A percentile compares a stretch with the other conserved stretches of the same genome.
These are phyloP conservation scores for Infundibulicybe gibba DNA, from an alignment of 768 basidiomycete species.

Conservation along the genomic window DNA sequence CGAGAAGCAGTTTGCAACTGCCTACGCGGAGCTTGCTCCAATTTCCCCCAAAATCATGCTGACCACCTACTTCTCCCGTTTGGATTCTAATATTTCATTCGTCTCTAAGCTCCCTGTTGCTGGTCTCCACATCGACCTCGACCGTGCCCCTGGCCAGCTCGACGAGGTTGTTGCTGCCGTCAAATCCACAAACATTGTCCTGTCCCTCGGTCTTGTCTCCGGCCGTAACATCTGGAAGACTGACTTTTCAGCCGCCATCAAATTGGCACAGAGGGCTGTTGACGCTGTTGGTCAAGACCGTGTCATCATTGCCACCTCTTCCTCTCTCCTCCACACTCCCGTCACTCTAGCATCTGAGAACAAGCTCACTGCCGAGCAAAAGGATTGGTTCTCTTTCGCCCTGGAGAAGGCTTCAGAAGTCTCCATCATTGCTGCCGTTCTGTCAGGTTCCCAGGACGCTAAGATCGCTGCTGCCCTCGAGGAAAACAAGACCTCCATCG, in stretches of 20 bases:
- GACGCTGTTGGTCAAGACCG: conserved; percentile 80
- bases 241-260: conserved; percentile 82
- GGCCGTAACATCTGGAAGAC: conserved; percentile 99
- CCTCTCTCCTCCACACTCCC: conserved; percentile 97
- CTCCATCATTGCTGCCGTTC: conserved; percentile 76
- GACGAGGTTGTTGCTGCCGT: conserved; percentile 76
- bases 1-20: conserved; percentile 74
- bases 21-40: conserved; percentile 78
- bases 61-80: conserved; percentile 95
- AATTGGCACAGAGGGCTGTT: conserved; percentile 80
- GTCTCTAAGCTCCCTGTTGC: conserved; percentile 89
- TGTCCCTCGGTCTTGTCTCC: conserved; percentile 95
- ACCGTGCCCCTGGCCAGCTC: conserved; percentile 90
- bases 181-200: conserved; percentile 74
- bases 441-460: conserved; percentile 82
- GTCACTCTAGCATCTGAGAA: conserved; percentile 93
- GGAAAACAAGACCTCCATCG: conserved; percentile 86
- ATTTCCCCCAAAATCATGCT: conserved; percentile 89
- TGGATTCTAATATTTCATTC: conserved; percentile 87
- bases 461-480: conserved; percentile 72
- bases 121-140: conserved; percentile 95
- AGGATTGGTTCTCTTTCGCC: conserved; percentile 99
- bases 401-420: conserved; percentile 94
- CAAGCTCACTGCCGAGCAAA: conserved; percentile 83
- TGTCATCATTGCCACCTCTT: conserved; percentile 93